Evolutionary conservation across 768 basidiomycete species (phyloP), one percentile per base, ranked within the genome.

Genomic region (Paxillus rubicundulus): DNA sequence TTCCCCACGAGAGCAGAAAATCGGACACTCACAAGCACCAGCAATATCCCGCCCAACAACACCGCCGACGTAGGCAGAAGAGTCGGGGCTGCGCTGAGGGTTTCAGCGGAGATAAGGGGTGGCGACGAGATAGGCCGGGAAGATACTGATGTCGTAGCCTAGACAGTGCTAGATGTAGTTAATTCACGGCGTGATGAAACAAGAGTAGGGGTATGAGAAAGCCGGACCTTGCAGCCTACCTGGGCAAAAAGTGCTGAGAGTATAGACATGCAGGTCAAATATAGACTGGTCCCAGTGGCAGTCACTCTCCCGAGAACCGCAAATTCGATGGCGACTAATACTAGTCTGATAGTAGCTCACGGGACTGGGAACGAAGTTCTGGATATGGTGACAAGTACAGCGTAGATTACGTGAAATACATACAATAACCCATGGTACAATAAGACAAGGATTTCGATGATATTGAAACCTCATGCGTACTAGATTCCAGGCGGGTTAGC

Each of bases 41-140:
- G 30, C 48, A 39, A 27, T 5, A 54, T 54, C 40, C 24, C 33
- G 13, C 0, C 50, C 60, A 8, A 59, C 60, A 17, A 75, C 53
- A 4, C 62, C 64, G 27, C 69, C 70, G 16, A 71, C 56, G 52
- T 70, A 72, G 21, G 61, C 46, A 3, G 53, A 56, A 2, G 63
- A 64, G 36, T 61, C 62, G 9, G 38, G 7, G 2, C 79, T 8
- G 77, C 58, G 61, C 75, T 78, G 66, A 73, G 64, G 32, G 53
- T 59, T 16, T 50, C 57, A 1, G 64, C 32, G 13, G 59, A 53
- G 57, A 77, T 62, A 9, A 42, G 4, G 7, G 12, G n/a, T 41
- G 16, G 8, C 7, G 0, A 37, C 6, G 1, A 7, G 4, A 33
- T n/a, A 14, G 2, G n/a, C 52, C 41, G 60, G 62, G 13, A 16